Base-by-base conservation (phyloP, 75 land plant genomes). In the Picea glauca region DNA sequence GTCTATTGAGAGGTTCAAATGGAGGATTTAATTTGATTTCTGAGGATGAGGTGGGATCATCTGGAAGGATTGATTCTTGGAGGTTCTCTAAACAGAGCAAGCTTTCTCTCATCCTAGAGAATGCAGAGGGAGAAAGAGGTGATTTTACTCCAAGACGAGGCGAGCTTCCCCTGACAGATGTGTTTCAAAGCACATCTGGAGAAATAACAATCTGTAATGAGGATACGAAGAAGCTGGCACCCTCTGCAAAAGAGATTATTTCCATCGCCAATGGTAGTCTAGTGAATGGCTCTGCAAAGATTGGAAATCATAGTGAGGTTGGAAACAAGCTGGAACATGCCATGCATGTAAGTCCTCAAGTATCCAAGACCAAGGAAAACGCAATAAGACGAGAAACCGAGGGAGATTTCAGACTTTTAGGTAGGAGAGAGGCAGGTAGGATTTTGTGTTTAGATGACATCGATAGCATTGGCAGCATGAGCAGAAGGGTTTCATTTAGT, bases 401-500 rank as follows among this genome's bases (percentile, higher is more conserved):
- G 35, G 75, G 75, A 8, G 80, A 60, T 23, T 79, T 79, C 58
- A 67, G 80, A 54, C 80, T 79, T 26, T 70, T 79, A 32, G 80
- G 75, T 59, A 46, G 80, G 31, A 67, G 80, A 68, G 40, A 79
- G 32, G 30, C 43, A 30, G 80, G 72, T 1, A 54, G 32, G 13
- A 33, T 68, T 20, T 58, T 56, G 17, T 30, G 40, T 30, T 67
- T 67, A 43, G 72, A 38, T 33, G n/a, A 18, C 5, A 67, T 35
- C 9, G 72, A 38, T 67, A 62, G 73, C 4, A 43, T 59, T 20
- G 32, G n/a, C 31, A 88, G 80, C 81, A 76, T 63, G 78, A 81
- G 83, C 0, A 60, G 70, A 9, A 80, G 83, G 74, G 81, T 85
- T 12, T 84, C 89, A 9, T 79, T 88, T 72, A 82, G 79, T 54